These are phyloP conservation scores for Suillus tomentosus DNA, from an alignment of 768 basidiomycete species.

Conservation along the genomic window DNA sequence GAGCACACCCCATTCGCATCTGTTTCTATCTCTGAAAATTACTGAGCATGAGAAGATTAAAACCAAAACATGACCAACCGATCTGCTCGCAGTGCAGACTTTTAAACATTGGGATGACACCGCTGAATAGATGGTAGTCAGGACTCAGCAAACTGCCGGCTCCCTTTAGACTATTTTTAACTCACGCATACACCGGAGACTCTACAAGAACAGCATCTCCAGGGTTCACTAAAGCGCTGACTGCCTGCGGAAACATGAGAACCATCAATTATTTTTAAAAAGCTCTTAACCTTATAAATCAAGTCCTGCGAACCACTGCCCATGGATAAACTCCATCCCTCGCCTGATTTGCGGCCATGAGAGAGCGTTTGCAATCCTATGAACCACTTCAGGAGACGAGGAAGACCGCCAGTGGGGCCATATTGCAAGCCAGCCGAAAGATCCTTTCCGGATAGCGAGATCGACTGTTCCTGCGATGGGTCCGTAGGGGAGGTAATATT, in stretches of 20 bases:
- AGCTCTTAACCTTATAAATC: conserved; percentile 69
- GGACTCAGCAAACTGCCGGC: conserved; percentile 11
- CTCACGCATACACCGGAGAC: conserved; percentile 76
- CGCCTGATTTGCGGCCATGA: conserved; percentile 62
- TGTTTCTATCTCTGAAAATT: conserved; percentile 65
- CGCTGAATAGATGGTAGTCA: conserved; percentile 39
- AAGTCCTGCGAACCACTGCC: conserved; percentile 90
- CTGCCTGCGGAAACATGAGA: conserved; percentile 49
- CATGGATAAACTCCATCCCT: conserved; percentile 76
- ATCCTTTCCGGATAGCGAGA: conserved; percentile 59
- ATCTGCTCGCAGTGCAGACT: conserved; percentile 58
- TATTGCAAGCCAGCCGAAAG: conserved; percentile 77
- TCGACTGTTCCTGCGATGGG: conserved; percentile 43
- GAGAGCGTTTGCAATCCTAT: conserved; percentile 65
- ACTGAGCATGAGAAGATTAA: conserved; percentile 14
- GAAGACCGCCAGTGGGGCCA: conserved; percentile 68
- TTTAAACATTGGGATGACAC: conserved; percentile 65
- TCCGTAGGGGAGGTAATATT: conserved; percentile 53
- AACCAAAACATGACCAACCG: conserved; percentile 40
- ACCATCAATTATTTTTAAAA: conserved; percentile 6
- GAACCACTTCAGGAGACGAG: conserved; percentile 68
- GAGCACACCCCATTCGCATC: conserved; percentile 74
- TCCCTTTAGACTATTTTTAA: conserved; percentile 18
- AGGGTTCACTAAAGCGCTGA: conserved; percentile 68
- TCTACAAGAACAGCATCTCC: conserved; percentile 85